phyloP scores from a whole-genome alignment of 73 alveolate genomes.

The Durusdinium trenchii region DNA sequence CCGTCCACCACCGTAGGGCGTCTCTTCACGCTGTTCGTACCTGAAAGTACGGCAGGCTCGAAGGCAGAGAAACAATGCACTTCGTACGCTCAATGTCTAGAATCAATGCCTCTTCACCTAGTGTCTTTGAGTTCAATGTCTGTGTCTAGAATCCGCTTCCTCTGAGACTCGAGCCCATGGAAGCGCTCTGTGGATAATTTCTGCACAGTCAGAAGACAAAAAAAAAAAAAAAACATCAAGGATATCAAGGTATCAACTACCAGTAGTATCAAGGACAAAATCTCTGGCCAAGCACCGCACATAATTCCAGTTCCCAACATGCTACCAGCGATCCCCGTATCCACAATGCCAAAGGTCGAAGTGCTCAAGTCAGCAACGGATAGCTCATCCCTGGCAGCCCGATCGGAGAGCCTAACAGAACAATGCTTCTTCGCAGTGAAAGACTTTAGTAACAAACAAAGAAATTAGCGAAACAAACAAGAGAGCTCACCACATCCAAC shows the following conservation, averaged over 20 bases:
- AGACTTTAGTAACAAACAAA: too few relatives aligned
- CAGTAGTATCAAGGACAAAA: too few relatives aligned
- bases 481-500: too few relatives aligned
- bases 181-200: constrained; percentile 80
- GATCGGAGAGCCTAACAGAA: constrained; percentile 82
- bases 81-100: background rate
- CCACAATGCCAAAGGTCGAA: constrained; percentile 98
- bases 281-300: constrained; percentile 96
- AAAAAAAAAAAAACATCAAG: background rate
- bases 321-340: constrained; percentile 98
- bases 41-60: background rate
- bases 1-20: constrained; percentile 70
- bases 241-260: background rate
- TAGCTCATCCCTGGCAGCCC: constrained; percentile 98
- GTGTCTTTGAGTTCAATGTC: too few relatives aligned
- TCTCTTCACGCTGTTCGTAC: constrained; percentile 59
- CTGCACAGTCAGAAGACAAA: background rate
- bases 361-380: constrained; percentile 98
- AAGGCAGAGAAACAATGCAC: background rate
- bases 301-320: constrained; percentile 98
- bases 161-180: constrained; percentile 58
- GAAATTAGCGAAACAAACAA: too few relatives aligned
- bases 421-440: too few relatives aligned
- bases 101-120: too few relatives aligned
- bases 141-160: too few relatives aligned